Base-by-base conservation (phyloP, 768 basidiomycete species). In the Boletus insuetus region DNA sequence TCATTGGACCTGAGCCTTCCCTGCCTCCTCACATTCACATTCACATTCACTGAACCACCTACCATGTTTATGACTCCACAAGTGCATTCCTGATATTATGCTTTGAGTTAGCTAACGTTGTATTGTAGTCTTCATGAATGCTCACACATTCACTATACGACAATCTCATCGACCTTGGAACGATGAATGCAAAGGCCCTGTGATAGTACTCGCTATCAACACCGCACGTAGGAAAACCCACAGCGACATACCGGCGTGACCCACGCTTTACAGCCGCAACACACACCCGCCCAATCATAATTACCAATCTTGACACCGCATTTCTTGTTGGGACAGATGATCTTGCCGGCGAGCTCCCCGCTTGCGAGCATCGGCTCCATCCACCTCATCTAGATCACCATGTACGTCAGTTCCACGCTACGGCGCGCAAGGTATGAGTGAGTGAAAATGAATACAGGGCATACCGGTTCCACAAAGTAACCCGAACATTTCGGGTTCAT, bases 251-350 rank as follows among this genome's bases (percentile, higher is more conserved):
- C 94, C 42, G 94, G 94, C 10, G 86, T 87, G 26, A 96, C 90
- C 94, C 94, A 98, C 64, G 86, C 84, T 63, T 87, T 89, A 66
- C 94, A 98, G 22, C 91, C 88, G 67, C 94, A 96, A 64, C 86
- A 83, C 29, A 91, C 85, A 0, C 96, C 96, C 6, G 94, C 93
- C 97, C 97, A 99, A 68, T 97, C 94, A 63, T 86, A 98, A 69
- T 91, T 97, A 3, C 97, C 97, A 17, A 99, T 78, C 74, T 99
- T 99, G 24, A 83, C 85, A 3, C 81, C 80, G 64, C 97, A 99
- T 65, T 91, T 94, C 64, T 85, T 80, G 70, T 95, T 96, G 4
- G 97, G 97, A 63, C 97, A 99, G 0, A 82, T 55, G 61, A 99
- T 90, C 78, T 94, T 97, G 17, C 97, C 97, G 0, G 86, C 82